A percentile compares a stretch with the other conserved stretches of the same genome.
Conservation (phyloP, 441 rosid genomes). For the Populus hybrid region DNA sequence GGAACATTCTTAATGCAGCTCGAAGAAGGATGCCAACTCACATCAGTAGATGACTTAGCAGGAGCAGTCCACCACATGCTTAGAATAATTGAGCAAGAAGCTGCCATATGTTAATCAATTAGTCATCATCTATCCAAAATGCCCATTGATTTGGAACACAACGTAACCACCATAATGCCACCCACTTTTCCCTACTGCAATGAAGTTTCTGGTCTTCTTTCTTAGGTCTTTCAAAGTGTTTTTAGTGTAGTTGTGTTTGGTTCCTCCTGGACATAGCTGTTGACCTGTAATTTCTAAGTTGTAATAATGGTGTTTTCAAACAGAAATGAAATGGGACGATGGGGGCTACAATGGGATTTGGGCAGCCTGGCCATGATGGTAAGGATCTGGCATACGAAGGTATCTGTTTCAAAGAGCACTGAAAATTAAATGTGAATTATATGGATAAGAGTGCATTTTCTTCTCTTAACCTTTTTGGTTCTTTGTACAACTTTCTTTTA, state of each 20-base stretch:
- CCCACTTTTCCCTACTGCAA: neutral
- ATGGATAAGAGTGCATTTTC: neutral
- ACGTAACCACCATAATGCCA: constrained; percentile 12
- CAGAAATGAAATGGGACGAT: neutral
- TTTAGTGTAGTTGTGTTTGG: neutral
- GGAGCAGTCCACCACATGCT: constrained; percentile 84
- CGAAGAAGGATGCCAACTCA: constrained; percentile 91
- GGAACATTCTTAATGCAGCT: constrained; percentile 41
- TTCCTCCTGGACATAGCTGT: neutral
- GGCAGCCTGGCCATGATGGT: neutral
- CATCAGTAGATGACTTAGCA: constrained; percentile 80
- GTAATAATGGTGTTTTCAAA: neutral
- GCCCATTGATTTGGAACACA: constrained; percentile 10
- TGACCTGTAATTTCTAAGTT: neutral
- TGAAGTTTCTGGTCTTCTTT: neutral
- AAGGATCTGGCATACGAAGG: neutral
- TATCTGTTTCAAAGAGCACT: neutral
- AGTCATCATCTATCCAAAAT: constrained; percentile 14
- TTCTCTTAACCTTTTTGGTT: neutral
- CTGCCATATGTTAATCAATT: constrained; percentile 16
- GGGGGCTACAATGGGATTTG: neutral
- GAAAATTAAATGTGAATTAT: neutral
- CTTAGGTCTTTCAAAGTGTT: neutral
- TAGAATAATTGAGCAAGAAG: constrained; percentile 59
- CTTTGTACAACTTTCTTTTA: neutral